phyloP scores from a whole-genome alignment of 352 stramenopile genomes.

The Phytophthora vignae region DNA sequence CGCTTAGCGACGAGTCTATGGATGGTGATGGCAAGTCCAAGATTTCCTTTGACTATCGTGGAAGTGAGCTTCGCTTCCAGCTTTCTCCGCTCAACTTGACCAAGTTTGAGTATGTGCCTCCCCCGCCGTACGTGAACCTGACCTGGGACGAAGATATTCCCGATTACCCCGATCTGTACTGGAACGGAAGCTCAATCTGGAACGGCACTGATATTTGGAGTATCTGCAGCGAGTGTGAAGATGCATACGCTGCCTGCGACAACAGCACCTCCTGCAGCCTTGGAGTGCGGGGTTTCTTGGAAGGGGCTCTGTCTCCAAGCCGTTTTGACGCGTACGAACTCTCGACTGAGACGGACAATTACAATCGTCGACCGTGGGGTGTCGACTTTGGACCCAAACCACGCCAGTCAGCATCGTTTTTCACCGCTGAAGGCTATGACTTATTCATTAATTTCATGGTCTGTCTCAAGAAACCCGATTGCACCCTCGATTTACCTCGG shows the following conservation, averaged over 20 bases:
- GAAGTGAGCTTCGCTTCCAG: constrained; percentile 23
- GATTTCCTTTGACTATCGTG: constrained; percentile 7
- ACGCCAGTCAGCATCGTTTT: constrained; percentile 33
- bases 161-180: constrained; percentile 20
- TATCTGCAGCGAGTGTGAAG: constrained; percentile 33
- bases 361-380: constrained; percentile 2
- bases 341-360: not conserved
- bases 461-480: constrained; percentile 35
- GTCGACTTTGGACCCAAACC: constrained; percentile 24
- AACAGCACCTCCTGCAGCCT: constrained; percentile 46
- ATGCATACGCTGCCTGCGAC: constrained; percentile 29
- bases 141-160: constrained; percentile 38
- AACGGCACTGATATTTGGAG: constrained; percentile 2
- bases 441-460: constrained; percentile 39
- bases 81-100: constrained; percentile 40
- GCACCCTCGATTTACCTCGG: constrained; percentile 22
- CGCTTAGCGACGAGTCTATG: constrained; percentile 4
- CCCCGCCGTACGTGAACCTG: constrained; percentile 42
- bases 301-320: constrained; percentile 23
- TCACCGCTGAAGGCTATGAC: constrained; percentile 37
- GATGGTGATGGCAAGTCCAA: constrained; percentile 2
- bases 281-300: constrained; percentile 45
- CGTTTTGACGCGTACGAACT: constrained; percentile 13
- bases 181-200: constrained; percentile 14
- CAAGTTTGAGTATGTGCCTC: constrained; percentile 53